Conservation (phyloP, 1,139 yeast genomes). For the Ogataea hybrid region DNA sequence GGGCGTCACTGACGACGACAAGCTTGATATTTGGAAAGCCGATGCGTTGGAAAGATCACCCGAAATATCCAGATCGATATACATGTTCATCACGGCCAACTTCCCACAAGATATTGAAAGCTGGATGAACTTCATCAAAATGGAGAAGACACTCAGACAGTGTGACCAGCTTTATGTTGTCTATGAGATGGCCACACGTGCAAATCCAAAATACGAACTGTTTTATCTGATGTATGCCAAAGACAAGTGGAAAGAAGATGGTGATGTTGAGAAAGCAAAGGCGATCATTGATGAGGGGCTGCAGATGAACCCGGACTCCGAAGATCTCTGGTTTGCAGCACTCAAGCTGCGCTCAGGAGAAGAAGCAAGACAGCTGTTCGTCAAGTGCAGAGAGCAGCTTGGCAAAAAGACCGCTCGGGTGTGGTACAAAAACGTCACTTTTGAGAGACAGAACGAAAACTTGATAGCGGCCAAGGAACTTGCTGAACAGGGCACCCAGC, state of each 20-base stretch:
- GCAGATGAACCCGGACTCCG: constrained; percentile 41
- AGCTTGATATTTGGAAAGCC: constrained; percentile 30
- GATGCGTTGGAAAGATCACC: constrained; percentile 35
- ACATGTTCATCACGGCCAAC: constrained; percentile 43
- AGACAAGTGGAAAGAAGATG: constrained; percentile 52
- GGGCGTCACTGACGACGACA: constrained; percentile 17
- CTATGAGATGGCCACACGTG: constrained; percentile 49
- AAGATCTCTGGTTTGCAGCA: constrained; percentile 68
- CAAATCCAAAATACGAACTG: constrained; percentile 47
- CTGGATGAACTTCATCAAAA: constrained; percentile 55
- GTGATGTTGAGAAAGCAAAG: constrained; percentile 53
- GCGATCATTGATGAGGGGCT: constrained; percentile 50
- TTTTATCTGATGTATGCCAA: constrained; percentile 72
- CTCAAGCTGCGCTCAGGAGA: constrained; percentile 57
- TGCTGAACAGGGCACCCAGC: constrained; percentile 43
- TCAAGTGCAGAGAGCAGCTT: constrained; percentile 35
- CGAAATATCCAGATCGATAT: constrained; percentile 46
- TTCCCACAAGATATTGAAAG: constrained; percentile 48
- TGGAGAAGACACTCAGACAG: constrained; percentile 38
- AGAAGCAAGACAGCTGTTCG: constrained; percentile 45
- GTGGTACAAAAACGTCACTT: constrained; percentile 63
- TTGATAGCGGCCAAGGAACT: constrained; percentile 38
- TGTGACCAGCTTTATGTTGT: constrained; percentile 39
- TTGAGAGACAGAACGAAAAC: constrained; percentile 43
- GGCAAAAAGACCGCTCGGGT: constrained; percentile 43